Evolutionary conservation across 257 asterid genomes (phyloP), one percentile per base, ranked within the genome.

Genomic region (Solanum boliviense): DNA sequence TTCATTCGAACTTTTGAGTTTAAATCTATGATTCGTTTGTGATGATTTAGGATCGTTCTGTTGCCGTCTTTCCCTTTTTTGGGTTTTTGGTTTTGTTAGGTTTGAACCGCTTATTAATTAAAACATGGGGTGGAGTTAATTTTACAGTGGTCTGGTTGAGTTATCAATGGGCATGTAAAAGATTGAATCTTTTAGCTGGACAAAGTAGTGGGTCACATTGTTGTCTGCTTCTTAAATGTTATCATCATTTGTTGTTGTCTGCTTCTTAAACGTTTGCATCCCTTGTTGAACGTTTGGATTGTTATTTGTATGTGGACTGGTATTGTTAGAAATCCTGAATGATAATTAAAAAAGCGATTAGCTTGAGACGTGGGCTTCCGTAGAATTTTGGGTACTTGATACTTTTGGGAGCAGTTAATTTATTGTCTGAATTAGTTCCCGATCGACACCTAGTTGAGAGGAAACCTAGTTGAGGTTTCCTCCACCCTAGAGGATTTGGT

Each of bases 11-110:
- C 38, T 44, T 62, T 21, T 75, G 84, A 73, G 86, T 89, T 84
- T 44, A 39, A 85, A 78, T 87, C 56, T 68, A 70, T 71, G 67
- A 29, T 75, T 88, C 39, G 67, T 87, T 44, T 70, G 35, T 29
- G 75, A 38, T 81, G 89, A 73, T 89, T 91, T 86, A 35, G 39
- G 87, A 60, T 88, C 44, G 46, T 82, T 88, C 48, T 70, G 84
- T 88, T 38, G 87, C 41, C 13, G 39, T 31, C 12, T 23, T 67
- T 74, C 60, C 46, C 68, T 10, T 52, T 48, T 16, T 85, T 20
- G 23, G 48, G 9, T 29, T 27, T 25, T 27, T 18, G 9, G 35
- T 25, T 76, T 38, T 38, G 39, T 20, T 41, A 9, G 58, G 56
- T 25, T 27, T 36, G 3, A 67, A 11, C 23, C 35, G 67, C 58